Percentiles rank a stretch among this genome's conserved stretches.
Evolutionary conservation across 2,329 filamentous ascomycete genomes (phyloP).

Genomic region (Sporothrix sp.): DNA sequence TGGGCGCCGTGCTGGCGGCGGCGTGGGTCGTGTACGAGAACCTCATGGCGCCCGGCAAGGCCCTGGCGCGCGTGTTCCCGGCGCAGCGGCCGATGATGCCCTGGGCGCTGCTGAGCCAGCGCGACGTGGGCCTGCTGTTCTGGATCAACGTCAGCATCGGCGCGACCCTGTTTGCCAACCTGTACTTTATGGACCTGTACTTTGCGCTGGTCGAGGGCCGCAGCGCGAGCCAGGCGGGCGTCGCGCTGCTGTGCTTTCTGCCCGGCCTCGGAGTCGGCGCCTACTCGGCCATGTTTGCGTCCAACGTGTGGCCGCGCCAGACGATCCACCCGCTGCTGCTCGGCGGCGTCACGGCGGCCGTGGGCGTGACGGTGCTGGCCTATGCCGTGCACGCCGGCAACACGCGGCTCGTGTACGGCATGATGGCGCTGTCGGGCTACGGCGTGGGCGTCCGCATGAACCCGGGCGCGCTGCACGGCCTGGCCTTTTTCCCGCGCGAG

Average conservation of each 20-base stretch:
- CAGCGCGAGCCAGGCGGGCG: slow-evolving; percentile 32
- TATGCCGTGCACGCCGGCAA: slow-evolving; percentile 23
- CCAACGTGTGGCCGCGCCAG: slow-evolving; percentile 51
- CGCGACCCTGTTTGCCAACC: slow-evolving; percentile 43
- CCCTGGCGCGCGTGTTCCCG: slow-evolving; percentile 38
- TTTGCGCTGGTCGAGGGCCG: slow-evolving; percentile 46
- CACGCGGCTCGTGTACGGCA: slow-evolving; percentile 41
- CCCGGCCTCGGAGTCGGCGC: slow-evolving; percentile 53
- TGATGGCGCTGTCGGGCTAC: slow-evolving; percentile 54
- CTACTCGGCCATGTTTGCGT: slow-evolving; percentile 47
- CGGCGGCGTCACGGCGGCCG: slow-evolving; percentile 45
- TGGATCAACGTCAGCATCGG: slow-evolving; percentile 52
- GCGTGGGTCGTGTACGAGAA: slow-evolving; percentile 43
- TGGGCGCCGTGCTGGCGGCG: slow-evolving; percentile 33
- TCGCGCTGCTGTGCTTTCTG: slow-evolving; percentile 48
- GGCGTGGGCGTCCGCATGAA: slow-evolving; percentile 56
- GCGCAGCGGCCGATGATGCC: slow-evolving; percentile 51
- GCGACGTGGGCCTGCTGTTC: slow-evolving; percentile 49
- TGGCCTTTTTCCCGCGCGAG: slow-evolving; percentile 48
- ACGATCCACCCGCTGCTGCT: slow-evolving; percentile 50
- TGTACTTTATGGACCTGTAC: slow-evolving; percentile 63
- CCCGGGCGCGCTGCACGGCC: slow-evolving; percentile 49
- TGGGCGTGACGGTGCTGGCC: slow-evolving; percentile 48
- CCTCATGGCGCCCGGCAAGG: slow-evolving; percentile 40
- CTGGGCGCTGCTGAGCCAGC: slow-evolving; percentile 45